phyloP scores from a whole-genome alignment of 768 basidiomycete species.

The Collybiopsis luxurians region DNA sequence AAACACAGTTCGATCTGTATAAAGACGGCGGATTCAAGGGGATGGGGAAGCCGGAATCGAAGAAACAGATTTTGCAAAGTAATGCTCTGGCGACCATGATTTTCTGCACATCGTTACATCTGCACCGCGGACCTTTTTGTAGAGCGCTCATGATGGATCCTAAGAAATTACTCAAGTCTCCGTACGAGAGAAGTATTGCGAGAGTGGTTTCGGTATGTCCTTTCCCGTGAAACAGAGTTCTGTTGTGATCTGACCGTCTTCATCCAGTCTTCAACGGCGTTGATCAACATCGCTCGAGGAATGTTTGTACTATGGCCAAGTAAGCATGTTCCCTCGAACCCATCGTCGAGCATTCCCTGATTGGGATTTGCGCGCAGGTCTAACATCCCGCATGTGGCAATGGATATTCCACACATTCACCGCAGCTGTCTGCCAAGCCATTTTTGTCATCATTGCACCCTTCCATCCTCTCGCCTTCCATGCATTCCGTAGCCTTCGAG shows the following conservation, averaged over 20 bases:
- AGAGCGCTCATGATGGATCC: slow-evolving; percentile 18
- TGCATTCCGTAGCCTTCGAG: slow-evolving; percentile 18
- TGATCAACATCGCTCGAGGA: slow-evolving; percentile 19
- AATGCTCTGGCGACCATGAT: slow-evolving; percentile 19
- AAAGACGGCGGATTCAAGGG: neutral
- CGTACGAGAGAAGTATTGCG: slow-evolving; percentile 16
- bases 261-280: slow-evolving; percentile 17
- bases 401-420: slow-evolving; percentile 21
- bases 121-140: slow-evolving; percentile 22
- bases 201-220: slow-evolving; percentile 11
- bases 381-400: slow-evolving; percentile 21
- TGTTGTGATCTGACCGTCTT: neutral
- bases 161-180: slow-evolving; percentile 12
- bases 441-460: slow-evolving; percentile 20
- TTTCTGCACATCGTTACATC: slow-evolving; percentile 16
- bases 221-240: neutral
- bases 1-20: neutral
- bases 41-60: slow-evolving; percentile 10
- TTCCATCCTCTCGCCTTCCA: slow-evolving; percentile 17
- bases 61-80: slow-evolving; percentile 14
- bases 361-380: neutral
- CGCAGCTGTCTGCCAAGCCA: slow-evolving; percentile 20
- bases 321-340: slow-evolving; percentile 4
- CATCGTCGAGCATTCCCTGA: too few relatives aligned
- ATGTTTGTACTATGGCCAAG: slow-evolving; percentile 19